Percentiles rank a stretch among this genome's conserved stretches.
phyloP scores from a whole-genome alignment of 2,329 filamentous ascomycete genomes.

The Hymenotorrendiella dingleyae region DNA sequence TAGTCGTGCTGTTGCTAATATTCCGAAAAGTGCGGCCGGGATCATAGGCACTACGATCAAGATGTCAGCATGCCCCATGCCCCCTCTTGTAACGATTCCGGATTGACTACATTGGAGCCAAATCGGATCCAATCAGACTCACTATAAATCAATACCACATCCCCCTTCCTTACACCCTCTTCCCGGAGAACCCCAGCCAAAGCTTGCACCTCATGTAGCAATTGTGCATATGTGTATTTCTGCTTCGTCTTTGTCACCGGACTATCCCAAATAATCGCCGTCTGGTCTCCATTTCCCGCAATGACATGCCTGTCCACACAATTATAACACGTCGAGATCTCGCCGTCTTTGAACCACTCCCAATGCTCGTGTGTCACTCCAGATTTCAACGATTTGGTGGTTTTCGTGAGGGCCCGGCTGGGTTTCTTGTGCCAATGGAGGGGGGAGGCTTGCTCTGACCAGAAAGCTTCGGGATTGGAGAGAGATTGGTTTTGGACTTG shows the following conservation, averaged over 20 bases:
- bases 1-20: constrained; percentile 73
- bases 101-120: too few species aligned
- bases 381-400: constrained; percentile 56
- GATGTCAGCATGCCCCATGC: neutral
- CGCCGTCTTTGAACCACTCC: constrained; percentile 85
- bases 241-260: constrained; percentile 72
- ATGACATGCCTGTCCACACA: constrained; percentile 85
- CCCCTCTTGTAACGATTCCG: too few species aligned
- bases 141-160: constrained; percentile 90
- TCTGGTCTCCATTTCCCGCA: constrained; percentile 64
- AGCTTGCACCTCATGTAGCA: constrained; percentile 74
- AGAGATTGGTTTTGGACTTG: constrained; percentile 46
- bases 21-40: constrained; percentile 78
- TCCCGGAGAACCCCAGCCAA: constrained; percentile 77
- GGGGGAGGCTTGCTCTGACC: constrained; percentile 66
- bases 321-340: constrained; percentile 89
- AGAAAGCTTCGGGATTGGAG: constrained; percentile 65
- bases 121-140: constrained; percentile 28
- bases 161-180: constrained; percentile 74
- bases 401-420: constrained; percentile 50
- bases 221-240: constrained; percentile 65
- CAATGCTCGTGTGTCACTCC: constrained; percentile 67
- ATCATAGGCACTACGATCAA: constrained; percentile 78
- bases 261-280: constrained; percentile 82
- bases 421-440: constrained; percentile 79